A percentile compares a stretch with the other conserved stretches of the same genome.
Conservation (phyloP, 2,329 filamentous ascomycete genomes). For the Tolypocladium album region DNA sequence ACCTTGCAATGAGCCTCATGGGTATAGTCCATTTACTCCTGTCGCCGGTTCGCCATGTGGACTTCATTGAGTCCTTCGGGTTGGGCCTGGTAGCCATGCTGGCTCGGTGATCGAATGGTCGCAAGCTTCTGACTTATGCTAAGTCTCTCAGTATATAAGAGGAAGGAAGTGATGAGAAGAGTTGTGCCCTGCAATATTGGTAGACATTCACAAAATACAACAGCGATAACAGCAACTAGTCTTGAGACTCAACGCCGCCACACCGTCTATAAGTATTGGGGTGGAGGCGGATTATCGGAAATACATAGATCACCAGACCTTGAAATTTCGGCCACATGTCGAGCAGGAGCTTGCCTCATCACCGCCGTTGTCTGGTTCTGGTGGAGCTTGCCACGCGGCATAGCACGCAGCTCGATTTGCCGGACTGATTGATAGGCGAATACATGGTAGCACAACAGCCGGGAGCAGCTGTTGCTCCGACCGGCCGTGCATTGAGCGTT, state of each 20-base stretch:
- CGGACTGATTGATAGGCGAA: not conserved
- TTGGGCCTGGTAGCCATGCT: not conserved
- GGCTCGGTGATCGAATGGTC: not conserved
- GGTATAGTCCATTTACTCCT: constrained; percentile 16
- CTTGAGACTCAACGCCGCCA: not conserved
- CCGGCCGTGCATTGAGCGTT: not conserved
- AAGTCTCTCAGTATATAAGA: not conserved
- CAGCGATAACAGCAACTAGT: not conserved
- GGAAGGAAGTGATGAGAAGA: not conserved
- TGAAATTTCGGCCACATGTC: not conserved
- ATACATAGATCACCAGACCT: not conserved
- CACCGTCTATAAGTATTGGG: not conserved
- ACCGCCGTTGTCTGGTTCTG: not conserved
- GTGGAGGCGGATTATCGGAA: not conserved
- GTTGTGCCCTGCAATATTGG: not conserved
- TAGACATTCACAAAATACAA: not conserved
- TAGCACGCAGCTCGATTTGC: not conserved
- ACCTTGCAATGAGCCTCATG: constrained; percentile 20
- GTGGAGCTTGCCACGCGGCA: not conserved
- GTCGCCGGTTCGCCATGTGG: constrained; percentile 22
- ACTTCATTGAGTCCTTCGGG: constrained; percentile 27
- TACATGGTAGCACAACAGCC: not conserved
- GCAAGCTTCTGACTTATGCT: not conserved
- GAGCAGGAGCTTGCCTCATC: not conserved
- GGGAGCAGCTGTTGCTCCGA: not conserved